These are phyloP conservation scores for Phytophthora fragariae DNA, from an alignment of 352 stramenopile genomes.

Conservation along the genomic window DNA sequence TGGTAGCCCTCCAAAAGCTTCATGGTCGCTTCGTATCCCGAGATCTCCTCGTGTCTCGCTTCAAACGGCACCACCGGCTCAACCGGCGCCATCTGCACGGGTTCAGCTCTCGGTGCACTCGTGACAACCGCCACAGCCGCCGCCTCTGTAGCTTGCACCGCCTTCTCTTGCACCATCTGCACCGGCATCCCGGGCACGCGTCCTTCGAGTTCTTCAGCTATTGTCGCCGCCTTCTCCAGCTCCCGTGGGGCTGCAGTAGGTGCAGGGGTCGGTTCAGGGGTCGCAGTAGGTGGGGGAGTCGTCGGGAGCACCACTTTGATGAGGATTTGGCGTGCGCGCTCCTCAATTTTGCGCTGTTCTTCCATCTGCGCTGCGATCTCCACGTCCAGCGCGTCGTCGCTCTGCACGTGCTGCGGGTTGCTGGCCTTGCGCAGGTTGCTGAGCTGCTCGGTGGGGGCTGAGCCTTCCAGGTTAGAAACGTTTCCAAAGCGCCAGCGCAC, in stretches of 20 bases:
- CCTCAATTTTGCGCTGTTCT: constrained; percentile 26
- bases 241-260: constrained; percentile 4
- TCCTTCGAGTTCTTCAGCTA: constrained; percentile 26
- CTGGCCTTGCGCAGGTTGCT: constrained; percentile 42
- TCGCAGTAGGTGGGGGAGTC: constrained; percentile 12
- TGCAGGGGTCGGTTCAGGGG: constrained; percentile 8
- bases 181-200: constrained; percentile 30
- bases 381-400: constrained; percentile 28
- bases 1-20: constrained; percentile 62
- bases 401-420: constrained; percentile 16
- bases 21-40: constrained; percentile 56
- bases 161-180: constrained; percentile 15
- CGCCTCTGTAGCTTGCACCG: constrained; percentile 13
- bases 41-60: constrained; percentile 51
- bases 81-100: not conserved
- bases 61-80: constrained; percentile 28
- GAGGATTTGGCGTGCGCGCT: constrained; percentile 31
- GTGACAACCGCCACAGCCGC: constrained; percentile 5
- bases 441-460: constrained; percentile 33
- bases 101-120: not conserved
- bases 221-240: constrained; percentile 9
- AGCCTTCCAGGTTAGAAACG: constrained; percentile 23
- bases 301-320: constrained; percentile 40
- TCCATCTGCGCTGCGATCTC: constrained; percentile 28
- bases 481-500: constrained; percentile 31